Evolutionary conservation across 1,284 basidiomycete species (phyloP), one percentile per base, ranked within the genome.

Genomic region (Ganoderma leucocontextum): DNA sequence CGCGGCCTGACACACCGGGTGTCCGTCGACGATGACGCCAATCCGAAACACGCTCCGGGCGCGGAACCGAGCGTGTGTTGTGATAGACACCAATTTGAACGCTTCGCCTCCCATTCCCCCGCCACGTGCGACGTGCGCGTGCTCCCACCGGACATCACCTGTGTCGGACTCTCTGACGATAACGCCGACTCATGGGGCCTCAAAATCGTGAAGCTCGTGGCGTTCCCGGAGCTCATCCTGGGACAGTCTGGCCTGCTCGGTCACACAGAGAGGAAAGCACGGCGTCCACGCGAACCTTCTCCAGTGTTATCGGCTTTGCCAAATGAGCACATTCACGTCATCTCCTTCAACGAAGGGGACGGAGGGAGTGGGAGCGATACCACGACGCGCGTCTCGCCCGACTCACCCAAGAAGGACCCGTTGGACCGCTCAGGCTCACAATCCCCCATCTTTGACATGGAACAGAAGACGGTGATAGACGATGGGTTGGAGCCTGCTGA

Each of bases 181-280:
- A 81, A 83, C 55, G 85, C 87, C 13, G 91, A 92, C 71, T 84
- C 86, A 57, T 92, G 91, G 91, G 86, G 86, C 22, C 84, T 91
- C 71, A 92, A 92, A 80, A 87, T 93, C 63, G 83, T 92, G 72
- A 92, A 92, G 78, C 83, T 92, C 19, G 84, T 93, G 44, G 89
- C 90, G 1, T 92, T 89, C 75, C 91, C 91, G 0, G 91, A 92
- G 69, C 83, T 92, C 58, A 90, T 92, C 62, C 80, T 85, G 5
- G 74, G 73, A 12, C 53, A 62, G 4, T 64, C 62, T 29, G 39
- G 58, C 5, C 25, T 41, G 19, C 53, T 62, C 53, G 42, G 55
- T 41, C 62, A 41, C 60, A 13, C 60, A 64, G 52, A 55, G 33
- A 38, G 64, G 35, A 57, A 25, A 33, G 29, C 64, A n/a, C 64